Percentiles rank a stretch among this genome's conserved stretches.
Conservation (phyloP, 2,329 filamentous ascomycete genomes). For the Talaromyces rugulosus region DNA sequence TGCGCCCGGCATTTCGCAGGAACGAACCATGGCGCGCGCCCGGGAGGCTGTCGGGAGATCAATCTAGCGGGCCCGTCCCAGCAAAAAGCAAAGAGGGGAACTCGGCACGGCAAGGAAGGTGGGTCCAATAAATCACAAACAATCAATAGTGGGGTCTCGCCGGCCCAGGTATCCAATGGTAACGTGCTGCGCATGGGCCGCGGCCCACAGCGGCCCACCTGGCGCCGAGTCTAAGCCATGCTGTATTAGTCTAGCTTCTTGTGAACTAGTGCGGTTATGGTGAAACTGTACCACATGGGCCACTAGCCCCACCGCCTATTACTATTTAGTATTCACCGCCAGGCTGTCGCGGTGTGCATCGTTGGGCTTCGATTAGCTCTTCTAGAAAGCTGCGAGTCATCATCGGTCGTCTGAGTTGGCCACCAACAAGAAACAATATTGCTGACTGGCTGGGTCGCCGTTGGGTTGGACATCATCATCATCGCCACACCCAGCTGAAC, state of each 20-base stretch:
- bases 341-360: background rate
- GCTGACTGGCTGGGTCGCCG: background rate
- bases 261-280: background rate
- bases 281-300: conserved; percentile 1
- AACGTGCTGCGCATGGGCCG: too few relatives aligned
- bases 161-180: background rate
- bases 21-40: background rate
- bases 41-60: background rate
- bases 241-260: background rate
- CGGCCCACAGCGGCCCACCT: background rate
- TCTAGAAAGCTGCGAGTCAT: background rate
- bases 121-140: background rate
- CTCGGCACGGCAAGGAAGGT: background rate
- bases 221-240: background rate
- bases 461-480: background rate
- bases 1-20: background rate
- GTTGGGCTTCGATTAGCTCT: background rate
- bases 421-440: background rate
- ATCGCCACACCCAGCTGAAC: background rate
- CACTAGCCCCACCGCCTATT: background rate
- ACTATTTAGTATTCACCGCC: background rate
- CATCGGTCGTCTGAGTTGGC: background rate
- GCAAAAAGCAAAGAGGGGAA: background rate
- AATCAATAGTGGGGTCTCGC: background rate
- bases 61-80: background rate